Base-by-base conservation (phyloP, 352 stramenopile species). In the Peronospora belbahrii region DNA sequence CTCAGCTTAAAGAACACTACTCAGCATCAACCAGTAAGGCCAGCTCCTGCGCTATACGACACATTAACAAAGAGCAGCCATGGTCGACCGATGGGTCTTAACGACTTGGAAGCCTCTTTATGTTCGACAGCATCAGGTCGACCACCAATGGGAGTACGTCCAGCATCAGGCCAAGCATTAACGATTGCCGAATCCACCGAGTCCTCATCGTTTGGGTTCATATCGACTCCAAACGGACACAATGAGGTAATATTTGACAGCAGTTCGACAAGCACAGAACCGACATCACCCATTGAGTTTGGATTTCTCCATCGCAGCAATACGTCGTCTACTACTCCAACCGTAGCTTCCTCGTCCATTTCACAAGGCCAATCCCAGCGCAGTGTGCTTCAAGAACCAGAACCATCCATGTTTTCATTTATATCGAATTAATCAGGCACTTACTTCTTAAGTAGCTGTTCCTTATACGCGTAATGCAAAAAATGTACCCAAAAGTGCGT, bases 331-430 rank as follows among this genome's bases (percentile, higher is more conserved):
- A 61, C 65, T 1, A 63, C 61, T 0, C 59, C 59, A 2, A 50
- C 70, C 2, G 48, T 59, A 15, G 56, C 48, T 4, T 61, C 65
- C 4, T 60, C 54, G 8, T 44, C 58, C 27, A 18, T 53, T 27
- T 60, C 60, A 11, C 48, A 61, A 7, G 48, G 59, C 0, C 58
- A 53, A 11, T 59, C 51, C 17, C 48, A 63, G n/a, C 39, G 40
- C 27, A 50, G 58, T 14, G 38, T 59, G 2, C 32, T 67, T 9
- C 50, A 58, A 28, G 48, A 65, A 6, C 53, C 59, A 7, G 56
- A 57, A 24, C 46, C 58, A 33, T 83, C 71, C 28, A 73, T 76
- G 56, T 83, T 83, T 35, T 75, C 68, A 6, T 83, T 83, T 49
- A 83, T 83, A 25, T 79, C 62, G 4, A 76, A 66, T 39, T 69